Evolutionary conservation across 2,329 filamentous ascomycete species (phyloP), one percentile per base, ranked within the genome.

Genomic region (Domatiomyces catenatus): DNA sequence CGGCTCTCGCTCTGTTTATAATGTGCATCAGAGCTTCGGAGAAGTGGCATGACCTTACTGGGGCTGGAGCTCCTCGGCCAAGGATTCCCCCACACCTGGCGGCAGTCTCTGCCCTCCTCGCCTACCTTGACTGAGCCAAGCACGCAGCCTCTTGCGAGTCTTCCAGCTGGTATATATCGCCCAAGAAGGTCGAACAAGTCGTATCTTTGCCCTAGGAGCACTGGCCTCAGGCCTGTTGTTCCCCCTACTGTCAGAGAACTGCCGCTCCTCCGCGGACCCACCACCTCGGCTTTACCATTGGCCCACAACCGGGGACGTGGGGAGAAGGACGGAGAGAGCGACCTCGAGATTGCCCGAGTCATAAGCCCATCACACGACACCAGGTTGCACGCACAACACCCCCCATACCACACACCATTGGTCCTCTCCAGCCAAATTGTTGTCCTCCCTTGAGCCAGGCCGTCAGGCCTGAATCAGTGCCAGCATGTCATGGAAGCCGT

Each of bases 401-500:
- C 15, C 8, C 32, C 32, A 15, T 39, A 54, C 50, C 32, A 15
- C 46, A 19, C 46, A n/a, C 42, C 22, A 49, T 24, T 46, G 43
- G 39, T 36, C 19, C 43, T 39, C 10, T 39, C 32, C 54, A 42
- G 48, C 53, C 54, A 47, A 58, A 42, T 58, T 58, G 56, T 56
- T 44, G 47, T 42, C 48, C 52, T 46, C 47, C 44, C 53, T 46
- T 48, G 48, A 56, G 48, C 52, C 55, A 61, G 59, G 59, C 59
- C 59, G 57, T 45, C 58, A 54, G 59, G 59, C 59, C 59, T 60
- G 54, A 59, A 46, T 43, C 20, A 47, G 50, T 46, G 45, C 54
- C 63, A 68, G 54, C 55, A 95, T 95, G 89, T 85, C 85, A 75
- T 96, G 90, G 90, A 94, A 83, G 74, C 84, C 83, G 67, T 84